Conservation (phyloP, 345 rosid genomes). For the Lagerstroemia speciosa region DNA sequence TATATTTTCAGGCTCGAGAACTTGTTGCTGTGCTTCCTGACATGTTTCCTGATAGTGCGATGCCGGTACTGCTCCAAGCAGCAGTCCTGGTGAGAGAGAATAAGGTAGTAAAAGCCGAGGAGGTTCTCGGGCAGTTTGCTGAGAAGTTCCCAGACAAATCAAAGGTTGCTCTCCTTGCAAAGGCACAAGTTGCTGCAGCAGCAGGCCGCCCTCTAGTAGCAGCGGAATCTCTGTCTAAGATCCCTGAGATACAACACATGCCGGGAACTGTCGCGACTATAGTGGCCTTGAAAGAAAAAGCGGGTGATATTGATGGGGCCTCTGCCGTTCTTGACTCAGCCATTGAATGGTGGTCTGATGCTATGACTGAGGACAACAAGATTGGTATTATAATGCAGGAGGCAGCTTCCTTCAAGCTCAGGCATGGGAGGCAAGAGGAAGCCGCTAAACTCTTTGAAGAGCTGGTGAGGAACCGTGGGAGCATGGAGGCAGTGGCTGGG, state of each 20-base stretch:
- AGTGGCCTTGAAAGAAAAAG: constrained; percentile 82
- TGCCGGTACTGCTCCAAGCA: constrained; percentile 75
- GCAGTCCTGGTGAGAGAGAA: constrained; percentile 83
- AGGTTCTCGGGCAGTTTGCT: constrained; percentile 54
- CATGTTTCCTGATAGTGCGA: constrained; percentile 53
- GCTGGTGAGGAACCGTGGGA: constrained; percentile 60
- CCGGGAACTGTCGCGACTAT: constrained; percentile 92
- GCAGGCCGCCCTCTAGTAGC: constrained; percentile 77
- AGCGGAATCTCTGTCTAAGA: constrained; percentile 67
- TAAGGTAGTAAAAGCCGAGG: constrained; percentile 83
- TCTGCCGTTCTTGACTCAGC: constrained; percentile 67
- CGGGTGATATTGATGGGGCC: constrained; percentile 82
- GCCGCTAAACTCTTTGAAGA: constrained; percentile 77
- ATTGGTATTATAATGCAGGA: constrained; percentile 67
- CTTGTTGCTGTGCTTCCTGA: constrained; percentile 52
- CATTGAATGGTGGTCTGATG: constrained; percentile 77
- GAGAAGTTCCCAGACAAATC: constrained; percentile 67
- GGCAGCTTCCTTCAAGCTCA: constrained; percentile 90
- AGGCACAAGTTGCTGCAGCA: constrained; percentile 88
- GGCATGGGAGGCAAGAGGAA: constrained; percentile 75
- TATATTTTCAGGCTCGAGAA: constrained; percentile 68
- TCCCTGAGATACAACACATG: constrained; percentile 76
- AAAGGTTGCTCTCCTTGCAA: constrained; percentile 58
- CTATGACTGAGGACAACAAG: constrained; percentile 73
- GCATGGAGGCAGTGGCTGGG: constrained; percentile 72